phyloP scores from a whole-genome alignment of 176 grass and related monocot genomes.

The Musa schizocarpa region DNA sequence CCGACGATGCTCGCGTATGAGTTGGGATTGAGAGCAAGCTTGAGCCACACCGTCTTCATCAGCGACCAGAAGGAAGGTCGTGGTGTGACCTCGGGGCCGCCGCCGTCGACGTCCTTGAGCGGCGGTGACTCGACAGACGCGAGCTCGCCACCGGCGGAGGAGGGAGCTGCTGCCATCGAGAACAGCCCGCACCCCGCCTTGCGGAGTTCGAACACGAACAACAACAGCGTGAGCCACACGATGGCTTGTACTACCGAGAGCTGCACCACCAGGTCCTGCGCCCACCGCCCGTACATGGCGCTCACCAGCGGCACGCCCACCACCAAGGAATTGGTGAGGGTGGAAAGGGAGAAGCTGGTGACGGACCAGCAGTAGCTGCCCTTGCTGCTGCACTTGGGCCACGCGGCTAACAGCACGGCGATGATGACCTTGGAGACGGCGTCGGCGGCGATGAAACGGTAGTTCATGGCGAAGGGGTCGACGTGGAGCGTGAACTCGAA shows the following conservation, averaged over 20 bases:
- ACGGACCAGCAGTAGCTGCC: slow-evolving; percentile 43
- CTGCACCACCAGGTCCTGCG: slow-evolving; percentile 80
- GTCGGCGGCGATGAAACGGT: slow-evolving; percentile 72
- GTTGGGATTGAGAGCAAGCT: slow-evolving; percentile 68
- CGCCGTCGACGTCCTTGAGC: slow-evolving; percentile 20
- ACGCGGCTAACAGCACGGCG: slow-evolving; percentile 40
- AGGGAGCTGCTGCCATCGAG: slow-evolving; percentile 32
- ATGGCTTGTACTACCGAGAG: slow-evolving; percentile 71
- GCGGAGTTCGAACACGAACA: slow-evolving; percentile 62
- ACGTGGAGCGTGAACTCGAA: slow-evolving; percentile 92
- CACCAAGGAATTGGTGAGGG: slow-evolving; percentile 82
- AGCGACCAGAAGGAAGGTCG: slow-evolving; percentile 41
- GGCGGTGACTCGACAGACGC: slow-evolving; percentile 30
- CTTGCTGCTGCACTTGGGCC: slow-evolving; percentile 46
- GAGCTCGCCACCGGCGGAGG: slow-evolving; percentile 38
- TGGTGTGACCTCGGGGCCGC: slow-evolving; percentile 2
- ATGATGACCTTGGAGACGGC: slow-evolving; percentile 67
- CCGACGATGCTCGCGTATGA: slow-evolving; percentile 63
- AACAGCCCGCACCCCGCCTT: slow-evolving; percentile 46
- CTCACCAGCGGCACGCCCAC: slow-evolving; percentile 73
- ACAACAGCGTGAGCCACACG: slow-evolving; percentile 51
- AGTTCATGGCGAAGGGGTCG: slow-evolving; percentile 93
- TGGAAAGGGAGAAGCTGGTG: slow-evolving; percentile 55
- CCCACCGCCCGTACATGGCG: slow-evolving; percentile 93
- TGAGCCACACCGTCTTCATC: slow-evolving; percentile 48